Evolutionary conservation across 2,329 filamentous ascomycete genomes (phyloP).

Genomic region (Ceratocystis diversiconidia): DNA sequence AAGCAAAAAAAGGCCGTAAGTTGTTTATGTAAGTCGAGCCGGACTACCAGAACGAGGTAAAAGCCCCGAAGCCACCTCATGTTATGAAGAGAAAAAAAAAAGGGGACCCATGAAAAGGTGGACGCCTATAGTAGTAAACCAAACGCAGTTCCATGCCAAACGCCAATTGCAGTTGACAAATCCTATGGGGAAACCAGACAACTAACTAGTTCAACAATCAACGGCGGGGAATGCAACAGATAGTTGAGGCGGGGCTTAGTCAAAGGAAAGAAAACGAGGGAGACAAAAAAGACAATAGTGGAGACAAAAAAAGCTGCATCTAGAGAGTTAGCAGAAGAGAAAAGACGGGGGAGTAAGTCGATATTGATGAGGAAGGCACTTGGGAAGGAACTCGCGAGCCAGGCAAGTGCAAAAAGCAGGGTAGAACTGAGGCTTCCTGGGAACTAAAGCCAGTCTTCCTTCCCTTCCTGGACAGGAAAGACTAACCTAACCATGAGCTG

Average conservation of each 20-base stretch:
- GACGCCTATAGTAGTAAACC: not conserved
- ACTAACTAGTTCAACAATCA: too few species aligned
- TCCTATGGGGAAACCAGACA: too few species aligned
- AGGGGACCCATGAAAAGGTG: too few species aligned
- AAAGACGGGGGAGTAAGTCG: not conserved
- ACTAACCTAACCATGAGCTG: not conserved
- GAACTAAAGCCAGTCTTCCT: too few species aligned
- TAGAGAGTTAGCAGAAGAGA: not conserved
- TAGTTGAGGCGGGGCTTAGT: too few species aligned
- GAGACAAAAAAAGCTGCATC: not conserved
- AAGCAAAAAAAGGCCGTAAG: not conserved
- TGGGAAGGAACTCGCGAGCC: not conserved
- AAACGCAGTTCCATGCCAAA: too few species aligned
- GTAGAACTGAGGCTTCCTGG: too few species aligned
- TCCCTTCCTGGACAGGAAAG: not conserved
- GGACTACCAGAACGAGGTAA: not conserved
- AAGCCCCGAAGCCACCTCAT: not conserved
- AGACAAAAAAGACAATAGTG: too few species aligned
- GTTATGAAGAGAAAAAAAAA: not conserved
- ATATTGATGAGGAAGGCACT: not conserved
- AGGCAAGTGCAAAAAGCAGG: not conserved
- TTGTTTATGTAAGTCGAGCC: not conserved
- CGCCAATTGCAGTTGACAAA: too few species aligned
- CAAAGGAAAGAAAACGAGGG: not conserved
- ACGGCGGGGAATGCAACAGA: not conserved